Conservation (phyloP, 1,284 basidiomycete genomes). For the Porodaedalea pini region DNA sequence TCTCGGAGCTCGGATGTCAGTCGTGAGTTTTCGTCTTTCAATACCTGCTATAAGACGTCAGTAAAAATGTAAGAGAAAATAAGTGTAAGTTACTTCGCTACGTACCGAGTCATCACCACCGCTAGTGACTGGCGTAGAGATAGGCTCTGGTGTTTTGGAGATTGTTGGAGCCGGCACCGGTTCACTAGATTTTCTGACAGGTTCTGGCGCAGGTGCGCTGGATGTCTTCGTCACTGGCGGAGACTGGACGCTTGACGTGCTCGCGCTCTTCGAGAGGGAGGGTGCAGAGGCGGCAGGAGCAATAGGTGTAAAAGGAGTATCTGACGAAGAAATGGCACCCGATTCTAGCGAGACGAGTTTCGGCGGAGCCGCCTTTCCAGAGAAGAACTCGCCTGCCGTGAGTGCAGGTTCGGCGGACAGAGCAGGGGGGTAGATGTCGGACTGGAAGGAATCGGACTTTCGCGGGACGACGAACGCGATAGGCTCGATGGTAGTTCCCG, state of each 20-base stretch:
- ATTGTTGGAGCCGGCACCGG: slow-evolving; percentile 30
- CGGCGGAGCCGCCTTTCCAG: slow-evolving; percentile 70
- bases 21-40: slow-evolving; percentile 58
- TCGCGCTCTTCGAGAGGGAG: slow-evolving; percentile 31
- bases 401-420: slow-evolving; percentile 86
- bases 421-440: slow-evolving; percentile 94
- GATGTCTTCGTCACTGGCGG: slow-evolving; percentile 28
- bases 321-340: slow-evolving; percentile 43
- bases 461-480: slow-evolving; percentile 93
- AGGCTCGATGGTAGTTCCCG: slow-evolving; percentile 74
- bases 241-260: slow-evolving; percentile 35
- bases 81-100: not conserved
- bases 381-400: slow-evolving; percentile 82
- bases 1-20: slow-evolving; percentile 68
- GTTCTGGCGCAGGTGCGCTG: slow-evolving; percentile 24
- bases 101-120: slow-evolving; percentile 29
- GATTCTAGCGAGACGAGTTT: slow-evolving; percentile 69
- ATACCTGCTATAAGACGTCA: slow-evolving; percentile 23
- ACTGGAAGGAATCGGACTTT: slow-evolving; percentile 87
- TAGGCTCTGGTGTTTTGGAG: slow-evolving; percentile 26
- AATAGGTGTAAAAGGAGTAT: slow-evolving; percentile 30
- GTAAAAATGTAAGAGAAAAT: slow-evolving; percentile 13
- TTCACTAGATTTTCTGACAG: slow-evolving; percentile 7
- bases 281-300: slow-evolving; percentile 27
- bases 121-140: slow-evolving; percentile 28